These are phyloP conservation scores for Apiospora kogelbergensis DNA, from an alignment of 2,329 filamentous ascomycete genomes.

Conservation along the genomic window DNA sequence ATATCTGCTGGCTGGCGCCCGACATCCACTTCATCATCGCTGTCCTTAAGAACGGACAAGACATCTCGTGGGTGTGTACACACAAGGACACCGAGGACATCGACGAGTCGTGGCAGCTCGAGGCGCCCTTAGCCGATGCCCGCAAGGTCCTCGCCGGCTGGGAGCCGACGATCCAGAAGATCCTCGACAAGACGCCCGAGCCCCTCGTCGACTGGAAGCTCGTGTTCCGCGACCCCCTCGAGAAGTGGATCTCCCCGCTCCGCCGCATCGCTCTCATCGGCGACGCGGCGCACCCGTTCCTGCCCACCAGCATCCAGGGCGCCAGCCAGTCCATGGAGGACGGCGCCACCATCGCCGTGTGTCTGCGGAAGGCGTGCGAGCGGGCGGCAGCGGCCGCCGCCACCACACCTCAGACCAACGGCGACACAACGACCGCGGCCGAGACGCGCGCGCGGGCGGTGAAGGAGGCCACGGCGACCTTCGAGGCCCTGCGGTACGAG, in stretches of 20 bases:
- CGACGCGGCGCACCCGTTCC: constrained; percentile 50
- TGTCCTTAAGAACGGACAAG: constrained; percentile 50
- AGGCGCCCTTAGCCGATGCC: constrained; percentile 25
- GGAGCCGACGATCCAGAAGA: constrained; percentile 37
- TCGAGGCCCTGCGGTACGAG: constrained; percentile 46
- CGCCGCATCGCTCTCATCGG: constrained; percentile 45
- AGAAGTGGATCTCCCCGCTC: constrained; percentile 40
- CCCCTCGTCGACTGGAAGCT: constrained; percentile 38
- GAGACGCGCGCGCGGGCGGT: constrained; percentile 23
- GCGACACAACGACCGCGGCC: constrained; percentile 21
- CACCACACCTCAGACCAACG: neutral
- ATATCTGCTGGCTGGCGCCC: constrained; percentile 52
- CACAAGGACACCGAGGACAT: constrained; percentile 38
- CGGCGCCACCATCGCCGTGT: constrained; percentile 45
- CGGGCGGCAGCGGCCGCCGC: neutral
- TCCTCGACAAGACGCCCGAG: constrained; percentile 37
- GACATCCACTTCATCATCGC: constrained; percentile 54
- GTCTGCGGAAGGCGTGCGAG: constrained; percentile 33
- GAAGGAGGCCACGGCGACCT: constrained; percentile 40
- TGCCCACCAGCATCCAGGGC: constrained; percentile 48
- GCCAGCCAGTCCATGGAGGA: constrained; percentile 51
- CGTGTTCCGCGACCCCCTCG: constrained; percentile 37
- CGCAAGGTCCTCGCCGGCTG: constrained; percentile 30
- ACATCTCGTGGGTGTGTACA: constrained; percentile 56
- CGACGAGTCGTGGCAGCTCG: constrained; percentile 26